phyloP scores from a whole-genome alignment of 805 yeast genomes.

The Debaryomyces tyrocola region DNA sequence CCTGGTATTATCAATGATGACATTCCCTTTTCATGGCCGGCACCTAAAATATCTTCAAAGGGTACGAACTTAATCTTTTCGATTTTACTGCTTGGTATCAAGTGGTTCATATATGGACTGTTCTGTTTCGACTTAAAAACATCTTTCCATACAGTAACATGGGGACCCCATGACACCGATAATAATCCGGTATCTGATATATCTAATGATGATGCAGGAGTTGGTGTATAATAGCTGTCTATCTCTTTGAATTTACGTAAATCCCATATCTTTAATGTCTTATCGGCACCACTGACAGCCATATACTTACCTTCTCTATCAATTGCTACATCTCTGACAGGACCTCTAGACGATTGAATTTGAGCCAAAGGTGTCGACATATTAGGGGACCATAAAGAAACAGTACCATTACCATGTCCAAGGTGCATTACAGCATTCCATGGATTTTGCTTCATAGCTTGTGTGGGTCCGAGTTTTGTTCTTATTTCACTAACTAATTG shows the following conservation, averaged over 20 bases:
- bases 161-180: conserved; percentile 95
- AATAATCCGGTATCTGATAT: conserved; percentile 87
- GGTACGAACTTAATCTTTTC: conserved; percentile 78
- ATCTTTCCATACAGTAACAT: conserved; percentile 92
- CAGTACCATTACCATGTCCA: conserved; percentile 92
- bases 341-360: conserved; percentile 79
- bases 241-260: conserved; percentile 76
- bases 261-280: conserved; percentile 88
- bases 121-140: conserved; percentile 66
- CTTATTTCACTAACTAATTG: conserved; percentile 76
- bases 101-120: conserved; percentile 90
- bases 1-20: conserved; percentile 93
- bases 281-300: conserved; percentile 91
- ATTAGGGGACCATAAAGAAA: conserved; percentile 90
- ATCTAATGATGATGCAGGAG: conserved; percentile 78
- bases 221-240: conserved; percentile 71
- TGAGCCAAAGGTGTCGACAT: conserved; percentile 84
- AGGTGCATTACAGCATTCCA: conserved; percentile 94
- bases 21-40: conserved; percentile 78
- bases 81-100: conserved; percentile 74
- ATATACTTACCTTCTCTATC: conserved; percentile 92
- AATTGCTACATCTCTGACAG: conserved; percentile 79
- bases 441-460: conserved; percentile 85
- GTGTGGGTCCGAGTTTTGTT: conserved; percentile 89
- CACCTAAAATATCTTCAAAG: conserved; percentile 92